Conservation (phyloP, 1,284 basidiomycete species). For the Hemileia vastatrix region DNA sequence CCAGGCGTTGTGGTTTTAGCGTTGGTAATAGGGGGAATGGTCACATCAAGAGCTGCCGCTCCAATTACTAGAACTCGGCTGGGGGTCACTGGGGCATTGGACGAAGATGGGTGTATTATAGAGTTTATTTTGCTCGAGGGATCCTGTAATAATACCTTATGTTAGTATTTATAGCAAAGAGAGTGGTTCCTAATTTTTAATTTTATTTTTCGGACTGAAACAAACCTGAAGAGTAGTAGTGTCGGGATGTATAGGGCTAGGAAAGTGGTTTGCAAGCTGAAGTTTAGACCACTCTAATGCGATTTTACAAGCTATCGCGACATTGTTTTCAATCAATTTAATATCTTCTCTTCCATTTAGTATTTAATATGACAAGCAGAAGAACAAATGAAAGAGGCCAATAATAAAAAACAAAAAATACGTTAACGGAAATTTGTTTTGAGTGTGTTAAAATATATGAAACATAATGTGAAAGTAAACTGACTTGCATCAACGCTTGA, state of each 20-base stretch:
- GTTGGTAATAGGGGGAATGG: constrained; percentile 43
- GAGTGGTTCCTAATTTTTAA: constrained; percentile 7
- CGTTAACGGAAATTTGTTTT: constrained; percentile 22
- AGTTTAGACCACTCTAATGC: constrained; percentile 66
- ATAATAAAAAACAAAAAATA: background rate
- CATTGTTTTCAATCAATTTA: constrained; percentile 85
- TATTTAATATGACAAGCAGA: background rate
- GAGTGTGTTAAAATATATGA: background rate
- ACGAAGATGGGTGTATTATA: constrained; percentile 8
- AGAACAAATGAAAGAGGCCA: constrained; percentile 8
- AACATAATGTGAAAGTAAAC: constrained; percentile 33
- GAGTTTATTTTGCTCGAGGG: constrained; percentile 22
- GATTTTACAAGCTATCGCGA: constrained; percentile 69
- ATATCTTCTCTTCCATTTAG: constrained; percentile 53
- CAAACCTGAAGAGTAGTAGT: background rate
- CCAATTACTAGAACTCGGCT: constrained; percentile 59
- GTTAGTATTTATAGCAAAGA: background rate
- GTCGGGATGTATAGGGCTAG: constrained; percentile 3
- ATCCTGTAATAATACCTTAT: constrained; percentile 1
- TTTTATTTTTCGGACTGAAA: constrained; percentile 20
- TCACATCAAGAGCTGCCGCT: constrained; percentile 76
- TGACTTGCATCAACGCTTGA: constrained; percentile 62
- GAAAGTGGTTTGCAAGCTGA: constrained; percentile 25
- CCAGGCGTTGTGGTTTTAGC: constrained; percentile 71
- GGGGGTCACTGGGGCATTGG: constrained; percentile 7